Evolutionary conservation across 495 filamentous ascomycete genomes (phyloP), one percentile per base, ranked within the genome.

Genomic region (Xylaria flabelliformis): DNA sequence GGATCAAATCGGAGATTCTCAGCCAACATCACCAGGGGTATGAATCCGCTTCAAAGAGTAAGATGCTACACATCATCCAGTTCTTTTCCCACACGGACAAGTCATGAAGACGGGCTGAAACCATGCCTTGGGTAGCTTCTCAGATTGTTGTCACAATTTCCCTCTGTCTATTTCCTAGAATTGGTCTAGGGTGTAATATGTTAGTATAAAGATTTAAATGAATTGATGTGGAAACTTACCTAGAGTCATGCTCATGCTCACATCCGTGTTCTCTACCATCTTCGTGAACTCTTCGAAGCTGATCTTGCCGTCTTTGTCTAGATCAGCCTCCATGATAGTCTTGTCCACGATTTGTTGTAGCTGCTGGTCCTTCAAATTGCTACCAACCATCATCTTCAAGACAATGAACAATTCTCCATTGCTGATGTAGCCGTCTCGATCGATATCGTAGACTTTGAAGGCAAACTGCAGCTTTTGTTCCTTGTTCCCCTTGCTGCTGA

Each of bases 331-430:
- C 96, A 98, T 98, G 79, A 99, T 99, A 65, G 96, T 99, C 89
- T 99, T 99, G 84, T 99, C 96, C 72, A 99, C 96, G 74, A 94
- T 94, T 86, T 95, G 96, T 83, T 99, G 96, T 82, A 99, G 84
- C 83, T 99, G 96, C 83, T 97, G 91, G 80, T 99, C 97, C 88
- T 99, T 99, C 78, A 99, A 84, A 83, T 99, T 99, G 84, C 94
- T 98, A 58, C 96, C 96, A 73, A 99, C 96, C 96, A 99, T 99
- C 96, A 99, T 99, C 90, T 99, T 99, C 74, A 99, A 86, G 77
- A 99, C 96, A 79, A 99, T 98, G 81, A 98, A 99, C 55, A 99
- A 87, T 85, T 99, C 96, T 72, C 96, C 96, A 83, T 99, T 99
- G 84, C 93, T 96, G 76, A 99, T 99, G 82, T 93, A 99, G 6